These are phyloP conservation scores for Trichoderma sp. DNA, from an alignment of 2,329 filamentous ascomycete genomes.

Conservation along the genomic window DNA sequence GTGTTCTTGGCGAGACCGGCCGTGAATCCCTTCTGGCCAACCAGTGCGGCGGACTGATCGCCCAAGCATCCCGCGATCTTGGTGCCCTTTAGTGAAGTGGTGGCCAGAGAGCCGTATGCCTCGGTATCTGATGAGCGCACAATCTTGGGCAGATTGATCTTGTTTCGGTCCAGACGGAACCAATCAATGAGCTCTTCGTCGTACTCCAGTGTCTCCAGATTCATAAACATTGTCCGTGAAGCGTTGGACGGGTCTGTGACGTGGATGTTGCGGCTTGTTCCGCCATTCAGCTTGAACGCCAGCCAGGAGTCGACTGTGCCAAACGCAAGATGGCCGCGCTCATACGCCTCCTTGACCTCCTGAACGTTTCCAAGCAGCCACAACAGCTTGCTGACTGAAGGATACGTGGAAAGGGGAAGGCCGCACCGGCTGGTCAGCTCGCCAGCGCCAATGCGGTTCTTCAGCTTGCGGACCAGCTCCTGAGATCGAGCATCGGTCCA, in stretches of 20 bases:
- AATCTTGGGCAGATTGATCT: conserved; percentile 74
- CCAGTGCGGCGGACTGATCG: conserved; percentile 78
- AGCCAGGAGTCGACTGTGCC: conserved; percentile 83
- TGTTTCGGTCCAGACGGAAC: conserved; percentile 70
- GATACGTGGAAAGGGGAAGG: conserved; percentile 79
- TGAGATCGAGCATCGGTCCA: conserved; percentile 83
- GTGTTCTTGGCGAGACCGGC: conserved; percentile 82
- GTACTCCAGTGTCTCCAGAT: conserved; percentile 73
- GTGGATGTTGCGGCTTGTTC: conserved; percentile 62
- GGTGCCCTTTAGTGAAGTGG: conserved; percentile 64
- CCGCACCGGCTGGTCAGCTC: conserved; percentile 70
- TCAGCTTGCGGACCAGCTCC: conserved; percentile 71
- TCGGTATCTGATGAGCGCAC: conserved; percentile 70
- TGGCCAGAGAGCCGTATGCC: conserved; percentile 65
- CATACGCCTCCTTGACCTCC: conserved; percentile 69
- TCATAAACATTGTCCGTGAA: conserved; percentile 88
- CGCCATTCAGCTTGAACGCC: conserved; percentile 76
- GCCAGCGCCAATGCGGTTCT: conserved; percentile 64
- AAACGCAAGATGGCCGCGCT: conserved; percentile 70
- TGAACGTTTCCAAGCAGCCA: conserved; percentile 74
- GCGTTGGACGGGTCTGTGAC: conserved; percentile 82
- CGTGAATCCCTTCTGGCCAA: conserved; percentile 76
- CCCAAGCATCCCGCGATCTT: conserved; percentile 77
- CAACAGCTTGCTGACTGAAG: conserved; percentile 74
- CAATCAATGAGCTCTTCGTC: conserved; percentile 72